phyloP scores from a whole-genome alignment of 306 rosid genomes.

The Medicago ruthenica region DNA sequence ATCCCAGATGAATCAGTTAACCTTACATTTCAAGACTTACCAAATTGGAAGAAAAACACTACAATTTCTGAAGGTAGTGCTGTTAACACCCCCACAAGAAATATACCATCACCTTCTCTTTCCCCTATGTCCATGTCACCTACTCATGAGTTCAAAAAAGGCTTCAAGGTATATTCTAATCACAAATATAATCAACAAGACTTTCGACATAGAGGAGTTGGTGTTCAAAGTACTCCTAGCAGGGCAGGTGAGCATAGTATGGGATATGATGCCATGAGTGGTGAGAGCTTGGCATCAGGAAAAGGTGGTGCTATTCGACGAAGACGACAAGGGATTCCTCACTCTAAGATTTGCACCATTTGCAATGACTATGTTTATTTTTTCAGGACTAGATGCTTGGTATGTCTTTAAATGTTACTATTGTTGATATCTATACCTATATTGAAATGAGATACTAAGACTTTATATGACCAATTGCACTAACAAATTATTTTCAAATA shows the following conservation, averaged over 20 bases:
- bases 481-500: neutral
- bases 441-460: neutral
- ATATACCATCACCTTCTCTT: constrained; percentile 36
- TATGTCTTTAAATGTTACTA: constrained; percentile 41
- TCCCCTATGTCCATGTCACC: constrained; percentile 51
- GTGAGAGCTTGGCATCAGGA: constrained; percentile 52
- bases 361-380: constrained; percentile 66
- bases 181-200: constrained; percentile 5
- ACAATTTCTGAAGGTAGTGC: constrained; percentile 11
- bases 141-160: constrained; percentile 68
- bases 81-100: neutral
- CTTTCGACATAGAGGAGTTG: neutral
- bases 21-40: constrained; percentile 81
- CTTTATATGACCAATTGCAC: neutral
- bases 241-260: constrained; percentile 25
- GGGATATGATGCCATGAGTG: constrained; percentile 52
- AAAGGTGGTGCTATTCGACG: constrained; percentile 41
- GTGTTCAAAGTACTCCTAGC: constrained; percentile 29
- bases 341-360: constrained; percentile 78
- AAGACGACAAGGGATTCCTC: constrained; percentile 80
- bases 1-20: constrained; percentile 88
- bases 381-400: constrained; percentile 84
- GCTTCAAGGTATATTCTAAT: constrained; percentile 46
- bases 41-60: constrained; percentile 37
- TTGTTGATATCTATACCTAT: neutral